Evolutionary conservation across 108 stramenopile species (phyloP), one percentile per base, ranked within the genome.

Genomic region (Skeletonema costatum): DNA sequence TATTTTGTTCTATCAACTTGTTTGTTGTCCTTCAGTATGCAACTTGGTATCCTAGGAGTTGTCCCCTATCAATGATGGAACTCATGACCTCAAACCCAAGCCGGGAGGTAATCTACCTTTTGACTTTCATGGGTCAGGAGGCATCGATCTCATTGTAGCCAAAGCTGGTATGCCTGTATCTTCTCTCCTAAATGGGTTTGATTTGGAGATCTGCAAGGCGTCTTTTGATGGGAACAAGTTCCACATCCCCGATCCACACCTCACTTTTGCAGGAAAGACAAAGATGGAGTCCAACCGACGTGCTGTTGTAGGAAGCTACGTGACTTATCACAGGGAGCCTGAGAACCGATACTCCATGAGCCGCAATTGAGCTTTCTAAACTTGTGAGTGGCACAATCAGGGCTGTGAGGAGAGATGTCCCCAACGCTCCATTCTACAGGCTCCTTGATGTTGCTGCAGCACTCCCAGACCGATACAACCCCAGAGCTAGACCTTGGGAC

Each of bases 181-280:
- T 4, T 46, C 44, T 46, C 44, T 46, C 16, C 44, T 46, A 0
- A 16, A 70, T 19, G 68, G 32, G 3, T 76, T 70, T 8, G 75
- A 76, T 56, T 30, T 76, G 7, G 59, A 17, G 3, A 60, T 70
- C 16, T 76, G 69, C 32, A 76, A 76, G 53, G 68, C 70, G 12
- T 62, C 59, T 3, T 76, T 70, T 9, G 69, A 76, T 32, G 75
- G 75, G 1, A 70, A 71, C 8, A 71, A 35, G 4, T 76, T 76
- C 30, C 70, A 56, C 32, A 76, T 76, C 29, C 75, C 75, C 16
- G 75, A 76, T 32, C 75, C 75, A 1, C 75, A 76, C 32, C 56
- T 60, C 4, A 71, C 75, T 4, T 76, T 76, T 31, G 17, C 59
- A 35, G 31, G 31, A 21, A 42, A 76, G 75, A 30, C 75, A 7